Base-by-base conservation (phyloP, 2,329 filamentous ascomycete genomes). In the Fusarium dimerum region DNA sequence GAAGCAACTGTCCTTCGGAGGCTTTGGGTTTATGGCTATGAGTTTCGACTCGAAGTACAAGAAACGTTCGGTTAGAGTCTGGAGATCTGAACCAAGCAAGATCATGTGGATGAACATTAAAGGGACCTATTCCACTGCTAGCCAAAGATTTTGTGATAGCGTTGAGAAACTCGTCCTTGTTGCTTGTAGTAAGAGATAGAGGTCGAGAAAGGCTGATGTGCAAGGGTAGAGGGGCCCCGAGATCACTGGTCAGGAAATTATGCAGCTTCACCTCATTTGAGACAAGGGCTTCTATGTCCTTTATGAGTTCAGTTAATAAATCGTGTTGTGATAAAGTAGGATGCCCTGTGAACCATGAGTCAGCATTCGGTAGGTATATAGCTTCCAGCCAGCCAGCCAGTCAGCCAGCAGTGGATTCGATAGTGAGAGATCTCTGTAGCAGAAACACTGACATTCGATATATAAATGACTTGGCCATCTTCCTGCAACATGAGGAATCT, bases 391-490 rank as follows among this genome's bases (percentile, higher is more conserved):
- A n/a, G n/a, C n/a, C n/a, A n/a, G n/a, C n/a, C n/a, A n/a, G n/a
- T n/a, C 20, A 26, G 20, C 20, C 20, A 26, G 20, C 20, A 26
- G 20, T 7, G 20, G 20, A 5, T 7, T 26, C 20, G 20, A 26
- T 26, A 26, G 7, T 7, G 20, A 26, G 20, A 26, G 20, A 7
- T n/a, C n/a, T n/a, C n/a, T n/a, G n/a, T n/a, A n/a, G n/a, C n/a
- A n/a, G n/a, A n/a, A 15, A 32, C 13, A 76, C 85, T 73, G 79
- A 95, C 94, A 99, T 76, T 97, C 93, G 51, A 96, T 78, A 70
- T 96, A 97, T 43, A 97, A 69, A 72, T 97, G 93, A 34, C 87
- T 91, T 2, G 93, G 91, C 94, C 94, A 99, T 70, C 92, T 90
- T 54, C 94, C 94, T 53, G 86, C 83, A 26, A 93, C 78, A 72